Base-by-base conservation (phyloP, 108 stramenopile species). In the Skeletonema tropicum region DNA sequence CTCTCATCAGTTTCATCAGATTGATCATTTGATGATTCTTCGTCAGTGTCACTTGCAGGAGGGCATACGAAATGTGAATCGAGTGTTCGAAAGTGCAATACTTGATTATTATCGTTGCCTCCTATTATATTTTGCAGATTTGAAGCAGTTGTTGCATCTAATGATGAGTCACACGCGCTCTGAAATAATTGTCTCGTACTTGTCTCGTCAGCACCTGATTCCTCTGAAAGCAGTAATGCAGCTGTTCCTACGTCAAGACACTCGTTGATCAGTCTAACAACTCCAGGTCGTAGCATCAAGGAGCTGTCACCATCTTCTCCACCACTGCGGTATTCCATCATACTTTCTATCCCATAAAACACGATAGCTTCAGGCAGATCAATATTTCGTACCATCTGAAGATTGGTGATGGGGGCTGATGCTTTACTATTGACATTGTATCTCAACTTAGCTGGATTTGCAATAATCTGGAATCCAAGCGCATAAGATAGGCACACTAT, bases 321-420 rank as follows among this genome's bases (percentile, higher is more conserved):
- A 61, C 57, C 10, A 5, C 26, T 57, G 39, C 57, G 31, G 29
- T 81, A 77, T 64, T 77, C 66, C 71, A 82, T 60, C 19, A 82
- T 38, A 62, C 81, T 86, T 25, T 85, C 85, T 19, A 70, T 12
- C 10, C 90, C 92, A 63, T 90, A 91, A 59, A 93, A 89, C 0
- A 93, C 80, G 13, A 93, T 21, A 17, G 86, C 83, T 78, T 93
- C 92, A 7, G 88, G 89, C 10, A 88, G 64, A 76, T 93, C 92
- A 46, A 93, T 84, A 64, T 93, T 93, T 12, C 92, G 86, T 36
- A 93, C 87, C 92, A 93, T 93, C 3, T 49, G 10, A 48, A 79
- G 46, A 6, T 61, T 71, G 23, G 48, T 49, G n/a, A 17, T 19
- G 48, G 52, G 23, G 52, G 52, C 52, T 55, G 49, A 52, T 52